A percentile compares a stretch with the other conserved stretches of the same genome.
phyloP scores from a whole-genome alignment of 2,329 filamentous ascomycete genomes.

The Arthrinium phaeospermum region DNA sequence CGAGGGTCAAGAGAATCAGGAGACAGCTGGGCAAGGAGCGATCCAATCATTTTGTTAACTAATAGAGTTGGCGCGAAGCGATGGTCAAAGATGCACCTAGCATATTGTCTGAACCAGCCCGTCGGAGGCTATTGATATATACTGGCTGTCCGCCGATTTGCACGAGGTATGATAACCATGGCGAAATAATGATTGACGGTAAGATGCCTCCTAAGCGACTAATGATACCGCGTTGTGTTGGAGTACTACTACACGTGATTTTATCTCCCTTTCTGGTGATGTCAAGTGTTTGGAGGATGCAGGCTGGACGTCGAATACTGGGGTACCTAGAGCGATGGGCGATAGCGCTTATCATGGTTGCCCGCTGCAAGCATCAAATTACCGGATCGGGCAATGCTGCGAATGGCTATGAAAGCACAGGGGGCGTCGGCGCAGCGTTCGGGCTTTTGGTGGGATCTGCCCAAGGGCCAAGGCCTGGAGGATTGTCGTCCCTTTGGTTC shows the following conservation, averaged over 20 bases:
- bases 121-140: conserved; percentile 10
- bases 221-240: not conserved
- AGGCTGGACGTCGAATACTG: not conserved
- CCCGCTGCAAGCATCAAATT: conserved; percentile 7
- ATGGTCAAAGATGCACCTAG: conserved; percentile 8
- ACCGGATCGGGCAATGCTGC: not conserved
- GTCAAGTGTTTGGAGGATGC: conserved; percentile 4
- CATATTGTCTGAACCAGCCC: not conserved
- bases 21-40: conserved; percentile 1
- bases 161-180: not conserved
- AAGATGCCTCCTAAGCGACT: not conserved
- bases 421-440: not conserved
- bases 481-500: not conserved
- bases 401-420: not conserved
- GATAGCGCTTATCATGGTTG: not conserved
- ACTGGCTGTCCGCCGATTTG: not conserved
- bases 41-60: conserved; percentile 1
- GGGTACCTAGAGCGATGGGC: not conserved
- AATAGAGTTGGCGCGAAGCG: not conserved
- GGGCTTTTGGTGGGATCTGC: not conserved
- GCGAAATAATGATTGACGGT: not conserved
- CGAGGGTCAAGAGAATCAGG: not conserved
- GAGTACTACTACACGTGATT: not conserved
- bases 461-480: not conserved
- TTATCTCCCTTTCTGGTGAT: conserved; percentile 13